Evolutionary conservation across 2,329 filamentous ascomycete genomes (phyloP).

Genomic region (Cryphonectria japonica): DNA sequence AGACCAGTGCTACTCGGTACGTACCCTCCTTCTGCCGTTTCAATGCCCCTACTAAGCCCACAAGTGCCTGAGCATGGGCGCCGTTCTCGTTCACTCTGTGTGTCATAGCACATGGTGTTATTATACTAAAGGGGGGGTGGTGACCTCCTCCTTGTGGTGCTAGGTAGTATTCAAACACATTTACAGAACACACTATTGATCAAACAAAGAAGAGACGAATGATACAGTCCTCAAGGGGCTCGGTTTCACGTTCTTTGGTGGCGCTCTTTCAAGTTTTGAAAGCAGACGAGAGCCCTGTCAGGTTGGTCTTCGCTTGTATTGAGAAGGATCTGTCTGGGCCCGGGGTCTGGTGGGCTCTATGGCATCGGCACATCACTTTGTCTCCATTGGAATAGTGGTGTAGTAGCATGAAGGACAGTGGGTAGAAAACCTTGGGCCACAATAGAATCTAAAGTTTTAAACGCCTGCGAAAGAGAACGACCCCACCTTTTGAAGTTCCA

Average conservation of each 20-base stretch:
- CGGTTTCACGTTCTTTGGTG: neutral
- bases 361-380: neutral
- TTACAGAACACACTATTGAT: neutral
- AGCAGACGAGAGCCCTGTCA: neutral
- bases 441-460: neutral
- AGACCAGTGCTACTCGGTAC: neutral
- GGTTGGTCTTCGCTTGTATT: neutral
- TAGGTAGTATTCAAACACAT: neutral
- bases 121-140: neutral
- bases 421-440: neutral
- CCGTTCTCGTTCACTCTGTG: neutral
- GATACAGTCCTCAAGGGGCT: neutral
- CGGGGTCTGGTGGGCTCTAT: neutral
- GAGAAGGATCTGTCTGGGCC: neutral
- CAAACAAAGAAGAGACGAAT: neutral
- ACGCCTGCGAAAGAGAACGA: neutral
- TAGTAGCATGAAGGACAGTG: neutral
- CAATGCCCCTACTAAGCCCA: neutral
- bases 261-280: neutral
- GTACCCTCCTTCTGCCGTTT: constrained; percentile 1
- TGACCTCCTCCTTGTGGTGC: neutral
- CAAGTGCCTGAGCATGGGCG: constrained; percentile 2
- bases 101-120: neutral
- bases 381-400: neutral
- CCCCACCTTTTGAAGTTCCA: neutral